Base-by-base conservation (phyloP, 2,329 filamentous ascomycete genomes). In the Clarireedia sp. region DNA sequence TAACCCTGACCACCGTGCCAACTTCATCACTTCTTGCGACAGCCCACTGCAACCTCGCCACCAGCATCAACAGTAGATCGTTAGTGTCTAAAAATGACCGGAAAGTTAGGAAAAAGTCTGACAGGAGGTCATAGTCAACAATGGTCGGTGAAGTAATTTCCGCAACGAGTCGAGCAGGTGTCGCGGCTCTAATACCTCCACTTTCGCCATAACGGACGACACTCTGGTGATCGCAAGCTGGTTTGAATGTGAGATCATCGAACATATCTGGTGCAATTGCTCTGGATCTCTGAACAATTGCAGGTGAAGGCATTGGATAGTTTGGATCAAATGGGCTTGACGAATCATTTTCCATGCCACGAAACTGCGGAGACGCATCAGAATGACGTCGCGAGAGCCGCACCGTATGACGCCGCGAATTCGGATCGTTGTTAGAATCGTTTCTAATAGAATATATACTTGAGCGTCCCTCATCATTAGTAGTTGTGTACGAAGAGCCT, bases 111-210 rank as follows among this genome's bases (percentile, higher is more conserved):
- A 99, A 99, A 72, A 99, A 99, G 70, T 99, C 94, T 1, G 94
- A 97, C 4, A 99, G 82, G 5, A 99, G 79, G 66, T 97, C 92
- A 69, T 99, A 99, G 70, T 99, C 92, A 66, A 99, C 82, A 68
- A 97, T 96, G 49, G 84, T 90, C 16, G 94, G 90, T 0, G 94
- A 97, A 0, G 94, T 97, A 60, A 99, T 96, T 72, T 99, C 91
- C 12, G 92, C 91, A 49, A 99, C 89, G 38, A 99, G 82, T 12
- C 94, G 86, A 3, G 91, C 85, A 1, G 92, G 90, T 0, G 90
- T 96, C 14, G 94, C 94, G 36, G 94, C 94, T 29, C 85, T 86
- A 19, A 99, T 91, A 43, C 89, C 81, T 48, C 85, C 83, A 10
- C 82, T 82, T 3, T 76, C 73, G 2, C 89, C 85, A 69, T 95